These are phyloP conservation scores for Zizania palustris DNA, from an alignment of 202 grass and related monocot species.

Conservation along the genomic window DNA sequence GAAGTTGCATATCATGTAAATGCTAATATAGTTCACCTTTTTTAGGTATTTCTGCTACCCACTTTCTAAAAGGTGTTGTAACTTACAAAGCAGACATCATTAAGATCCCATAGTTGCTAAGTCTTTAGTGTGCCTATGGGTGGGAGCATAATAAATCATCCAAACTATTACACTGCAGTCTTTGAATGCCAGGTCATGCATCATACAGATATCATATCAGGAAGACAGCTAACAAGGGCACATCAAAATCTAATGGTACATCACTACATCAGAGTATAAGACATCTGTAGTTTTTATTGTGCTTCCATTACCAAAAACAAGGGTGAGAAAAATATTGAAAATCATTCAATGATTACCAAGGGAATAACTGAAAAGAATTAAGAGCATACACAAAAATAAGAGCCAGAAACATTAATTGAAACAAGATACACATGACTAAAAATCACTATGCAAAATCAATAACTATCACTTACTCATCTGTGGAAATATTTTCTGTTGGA, in stretches of 20 bases:
- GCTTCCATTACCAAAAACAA: conserved; percentile 20
- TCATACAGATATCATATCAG: neutral
- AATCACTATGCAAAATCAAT: conserved; percentile 21
- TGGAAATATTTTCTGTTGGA: conserved; percentile 37
- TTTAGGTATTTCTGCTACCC: neutral
- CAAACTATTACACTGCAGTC: neutral
- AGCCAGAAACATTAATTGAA: neutral
- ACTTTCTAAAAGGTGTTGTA: neutral
- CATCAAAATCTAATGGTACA: neutral
- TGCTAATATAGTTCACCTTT: neutral
- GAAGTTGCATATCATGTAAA: too few species aligned
- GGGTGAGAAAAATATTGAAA: conserved; percentile 3
- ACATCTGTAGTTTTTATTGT: neutral
- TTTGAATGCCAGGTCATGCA: neutral
- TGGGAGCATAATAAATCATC: conserved; percentile 14
- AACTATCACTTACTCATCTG: conserved; percentile 42
- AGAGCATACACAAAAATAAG: conserved; percentile 22
- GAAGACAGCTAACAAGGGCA: conserved; percentile 18
- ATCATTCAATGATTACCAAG: conserved; percentile 22
- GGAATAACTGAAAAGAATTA: conserved; percentile 2
- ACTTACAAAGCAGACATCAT: neutral
- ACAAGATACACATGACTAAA: conserved; percentile 19
- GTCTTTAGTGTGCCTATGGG: neutral
- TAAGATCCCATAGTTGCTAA: conserved; percentile 13
- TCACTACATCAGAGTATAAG: neutral